These are phyloP conservation scores for Crucihimalaya himalaica DNA, from an alignment of 345 rosid species.

Conservation along the genomic window DNA sequence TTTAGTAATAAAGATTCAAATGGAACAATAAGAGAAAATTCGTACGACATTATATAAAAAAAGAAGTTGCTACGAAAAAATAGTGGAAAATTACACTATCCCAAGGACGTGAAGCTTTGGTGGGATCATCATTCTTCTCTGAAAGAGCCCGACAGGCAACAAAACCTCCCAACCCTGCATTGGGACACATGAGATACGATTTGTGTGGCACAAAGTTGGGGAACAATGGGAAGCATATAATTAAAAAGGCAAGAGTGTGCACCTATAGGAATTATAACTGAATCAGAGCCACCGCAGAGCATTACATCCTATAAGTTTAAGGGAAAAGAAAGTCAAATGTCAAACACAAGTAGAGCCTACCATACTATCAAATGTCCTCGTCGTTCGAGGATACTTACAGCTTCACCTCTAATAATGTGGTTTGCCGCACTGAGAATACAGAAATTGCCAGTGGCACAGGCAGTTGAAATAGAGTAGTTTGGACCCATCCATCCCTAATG, in stretches of 20 bases:
- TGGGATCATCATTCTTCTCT: conserved; percentile 77
- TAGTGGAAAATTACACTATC: conserved; percentile 55
- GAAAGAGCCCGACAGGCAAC: conserved; percentile 91
- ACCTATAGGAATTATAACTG: conserved; percentile 88
- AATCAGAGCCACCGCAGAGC: conserved; percentile 97
- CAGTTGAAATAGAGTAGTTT: conserved; percentile 91
- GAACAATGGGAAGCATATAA: conserved; percentile 6
- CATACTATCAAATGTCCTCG: conserved; percentile 1
- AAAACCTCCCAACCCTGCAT: conserved; percentile 92
- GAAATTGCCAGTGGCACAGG: conserved; percentile 92
- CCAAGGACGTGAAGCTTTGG: conserved; percentile 98
- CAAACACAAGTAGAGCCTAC: background rate
- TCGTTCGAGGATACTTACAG: conserved; percentile 60
- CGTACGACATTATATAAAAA: background rate
- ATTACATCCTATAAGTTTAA: conserved; percentile 67
- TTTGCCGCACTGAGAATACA: conserved; percentile 87
- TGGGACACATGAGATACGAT: conserved; percentile 25
- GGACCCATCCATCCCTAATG: conserved; percentile 99
- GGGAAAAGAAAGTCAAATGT: background rate
- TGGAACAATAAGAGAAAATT: background rate
- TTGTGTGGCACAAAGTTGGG: background rate
- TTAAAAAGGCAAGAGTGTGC: conserved; percentile 26
- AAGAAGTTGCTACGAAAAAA: background rate
- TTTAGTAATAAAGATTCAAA: background rate
- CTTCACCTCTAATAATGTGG: conserved; percentile 91